phyloP scores from a whole-genome alignment of 768 basidiomycete genomes.

The Pleurotus giganteus region DNA sequence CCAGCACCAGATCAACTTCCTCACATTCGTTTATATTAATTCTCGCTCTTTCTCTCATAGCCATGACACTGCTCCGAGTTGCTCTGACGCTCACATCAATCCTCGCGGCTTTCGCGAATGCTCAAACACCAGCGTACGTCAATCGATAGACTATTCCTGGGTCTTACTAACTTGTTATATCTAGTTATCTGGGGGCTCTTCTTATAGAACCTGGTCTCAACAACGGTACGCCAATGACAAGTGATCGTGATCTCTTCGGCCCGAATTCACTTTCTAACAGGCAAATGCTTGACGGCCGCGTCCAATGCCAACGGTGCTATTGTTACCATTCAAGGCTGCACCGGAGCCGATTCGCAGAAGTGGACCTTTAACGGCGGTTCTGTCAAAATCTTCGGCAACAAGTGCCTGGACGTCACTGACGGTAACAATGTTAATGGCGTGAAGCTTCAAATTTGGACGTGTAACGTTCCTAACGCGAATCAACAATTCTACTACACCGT shows the following conservation, averaged over 20 bases:
- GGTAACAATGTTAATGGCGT: conserved; percentile 16
- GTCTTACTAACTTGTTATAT: background rate
- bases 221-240: background rate
- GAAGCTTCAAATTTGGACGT: conserved; percentile 23
- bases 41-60: background rate
- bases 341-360: conserved; percentile 17
- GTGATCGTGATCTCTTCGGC: background rate
- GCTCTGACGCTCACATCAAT: background rate
- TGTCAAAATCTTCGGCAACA: conserved; percentile 18
- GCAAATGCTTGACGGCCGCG: conserved; percentile 24
- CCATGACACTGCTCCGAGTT: background rate
- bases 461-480: conserved; percentile 16
- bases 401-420: conserved; percentile 20
- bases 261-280: background rate
- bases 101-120: background rate
- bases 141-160: background rate
- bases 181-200: conserved; percentile 5
- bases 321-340: conserved; percentile 21
- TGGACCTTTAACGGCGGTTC: conserved; percentile 18
- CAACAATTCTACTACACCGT: conserved; percentile 17
- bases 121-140: conserved; percentile 5
- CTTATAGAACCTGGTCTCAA: conserved; percentile 10
- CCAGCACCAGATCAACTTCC: background rate
- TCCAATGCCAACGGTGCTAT: conserved; percentile 26
- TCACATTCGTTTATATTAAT: background rate